Conservation (phyloP, 306 rosid species). For the Phaseolus lunatus region DNA sequence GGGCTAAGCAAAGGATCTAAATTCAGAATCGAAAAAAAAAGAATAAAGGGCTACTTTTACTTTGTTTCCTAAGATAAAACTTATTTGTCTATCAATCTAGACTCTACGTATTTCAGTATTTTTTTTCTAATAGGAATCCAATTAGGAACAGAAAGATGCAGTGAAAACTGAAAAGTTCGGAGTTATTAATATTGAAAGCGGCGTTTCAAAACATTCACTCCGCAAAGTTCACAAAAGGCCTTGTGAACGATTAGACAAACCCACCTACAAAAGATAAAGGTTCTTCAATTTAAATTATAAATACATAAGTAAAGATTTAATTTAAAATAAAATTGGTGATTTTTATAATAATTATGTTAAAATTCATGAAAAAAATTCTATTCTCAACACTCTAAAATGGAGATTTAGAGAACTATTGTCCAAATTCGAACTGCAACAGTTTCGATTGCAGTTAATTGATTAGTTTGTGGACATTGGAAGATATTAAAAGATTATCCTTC, state of each 20-base stretch:
- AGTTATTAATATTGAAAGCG: constrained; percentile 21
- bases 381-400: too few relatives aligned
- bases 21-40: constrained; percentile 22
- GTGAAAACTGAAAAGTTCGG: neutral
- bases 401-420: too few relatives aligned
- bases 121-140: constrained; percentile 24
- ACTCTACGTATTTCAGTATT: constrained; percentile 4
- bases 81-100: constrained; percentile 15
- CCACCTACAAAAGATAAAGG: constrained; percentile 31
- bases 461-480: too few relatives aligned
- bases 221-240: constrained; percentile 24
- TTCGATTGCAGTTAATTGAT: too few relatives aligned
- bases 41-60: constrained; percentile 21
- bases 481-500: too few relatives aligned
- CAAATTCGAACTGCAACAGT: too few relatives aligned
- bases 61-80: neutral
- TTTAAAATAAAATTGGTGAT: neutral
- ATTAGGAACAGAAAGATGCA: neutral
- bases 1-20: constrained; percentile 53
- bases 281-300: neutral
- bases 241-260: constrained; percentile 40
- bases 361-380: neutral
- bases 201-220: constrained; percentile 30
- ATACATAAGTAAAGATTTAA: too few relatives aligned
- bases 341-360: neutral